Evolutionary conservation across 129 eudicot species (phyloP).

Genomic region (Tanacetum coccineum): DNA sequence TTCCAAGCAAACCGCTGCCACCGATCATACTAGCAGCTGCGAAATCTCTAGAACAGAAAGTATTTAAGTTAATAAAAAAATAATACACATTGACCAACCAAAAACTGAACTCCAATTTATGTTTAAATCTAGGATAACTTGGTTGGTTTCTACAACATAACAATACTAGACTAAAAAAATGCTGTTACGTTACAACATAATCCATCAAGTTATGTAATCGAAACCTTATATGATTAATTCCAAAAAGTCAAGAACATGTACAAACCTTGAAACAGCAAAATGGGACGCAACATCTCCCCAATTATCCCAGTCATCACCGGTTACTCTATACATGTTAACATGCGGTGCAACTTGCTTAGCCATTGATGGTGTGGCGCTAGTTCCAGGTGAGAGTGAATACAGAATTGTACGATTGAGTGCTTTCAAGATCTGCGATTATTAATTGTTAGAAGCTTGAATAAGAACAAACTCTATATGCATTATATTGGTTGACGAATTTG

Average conservation of each 20-base stretch:
- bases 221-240: not conserved
- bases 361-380: constrained; percentile 77
- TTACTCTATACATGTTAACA: constrained; percentile 90
- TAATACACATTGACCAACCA: constrained; percentile 5
- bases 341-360: constrained; percentile 61
- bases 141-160: not conserved
- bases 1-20: constrained; percentile 56
- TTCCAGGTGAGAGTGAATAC: constrained; percentile 90
- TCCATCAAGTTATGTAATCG: not conserved
- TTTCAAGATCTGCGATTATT: constrained; percentile 51
- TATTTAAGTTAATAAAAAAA: not conserved
- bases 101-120: not conserved
- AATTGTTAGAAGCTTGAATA: constrained; percentile 7
- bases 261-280: constrained; percentile 72
- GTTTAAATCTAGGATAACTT: not conserved
- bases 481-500: not conserved
- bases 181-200: not conserved
- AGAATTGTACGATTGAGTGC: constrained; percentile 50
- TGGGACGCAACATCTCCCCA: constrained; percentile 91
- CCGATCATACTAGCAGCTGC: constrained; percentile 80
- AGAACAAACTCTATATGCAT: not conserved
- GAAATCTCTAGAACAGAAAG: constrained; percentile 53
- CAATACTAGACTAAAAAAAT: not conserved
- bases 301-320: constrained; percentile 98
- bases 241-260: not conserved